A percentile compares a stretch with the other conserved stretches of the same genome.
Conservation (phyloP, 768 basidiomycete species). For the Russula ochroleuca region DNA sequence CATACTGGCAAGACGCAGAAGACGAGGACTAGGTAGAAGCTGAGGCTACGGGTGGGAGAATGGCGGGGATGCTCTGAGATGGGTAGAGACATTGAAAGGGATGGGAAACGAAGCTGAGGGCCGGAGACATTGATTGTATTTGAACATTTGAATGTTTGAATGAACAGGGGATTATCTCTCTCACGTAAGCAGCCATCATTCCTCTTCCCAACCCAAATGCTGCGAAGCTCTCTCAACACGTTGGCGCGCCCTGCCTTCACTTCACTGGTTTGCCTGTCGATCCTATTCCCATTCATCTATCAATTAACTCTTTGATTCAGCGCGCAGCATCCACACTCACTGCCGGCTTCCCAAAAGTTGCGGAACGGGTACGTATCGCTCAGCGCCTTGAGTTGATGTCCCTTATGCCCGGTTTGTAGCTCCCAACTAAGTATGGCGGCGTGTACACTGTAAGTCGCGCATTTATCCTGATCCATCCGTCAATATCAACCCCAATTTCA, state of each 20-base stretch:
- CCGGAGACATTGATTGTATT: background rate
- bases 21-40: conserved; percentile 58
- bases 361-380: conserved; percentile 54
- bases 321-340: conserved; percentile 72
- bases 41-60: conserved; percentile 40
- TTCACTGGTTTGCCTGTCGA: conserved; percentile 46
- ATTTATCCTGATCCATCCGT: conserved; percentile 13
- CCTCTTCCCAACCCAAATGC: background rate
- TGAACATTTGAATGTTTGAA: too few relatives aligned
- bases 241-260: conserved; percentile 50
- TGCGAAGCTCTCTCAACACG: conserved; percentile 52
- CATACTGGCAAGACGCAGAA: conserved; percentile 59
- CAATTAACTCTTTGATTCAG: conserved; percentile 36
- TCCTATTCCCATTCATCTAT: background rate
- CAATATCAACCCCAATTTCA: conserved; percentile 36
- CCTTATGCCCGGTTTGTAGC: conserved; percentile 41
- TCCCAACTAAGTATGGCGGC: conserved; percentile 86
- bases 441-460: conserved; percentile 70
- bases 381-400: conserved; percentile 10
- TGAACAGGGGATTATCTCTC: too few relatives aligned
- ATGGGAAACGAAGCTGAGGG: background rate
- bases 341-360: conserved; percentile 71
- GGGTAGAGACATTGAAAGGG: conserved; percentile 18
- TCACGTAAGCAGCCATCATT: too few relatives aligned
- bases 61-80: conserved; percentile 35